phyloP scores from a whole-genome alignment of 345 rosid genomes.

The Rubroshorea leprosula region DNA sequence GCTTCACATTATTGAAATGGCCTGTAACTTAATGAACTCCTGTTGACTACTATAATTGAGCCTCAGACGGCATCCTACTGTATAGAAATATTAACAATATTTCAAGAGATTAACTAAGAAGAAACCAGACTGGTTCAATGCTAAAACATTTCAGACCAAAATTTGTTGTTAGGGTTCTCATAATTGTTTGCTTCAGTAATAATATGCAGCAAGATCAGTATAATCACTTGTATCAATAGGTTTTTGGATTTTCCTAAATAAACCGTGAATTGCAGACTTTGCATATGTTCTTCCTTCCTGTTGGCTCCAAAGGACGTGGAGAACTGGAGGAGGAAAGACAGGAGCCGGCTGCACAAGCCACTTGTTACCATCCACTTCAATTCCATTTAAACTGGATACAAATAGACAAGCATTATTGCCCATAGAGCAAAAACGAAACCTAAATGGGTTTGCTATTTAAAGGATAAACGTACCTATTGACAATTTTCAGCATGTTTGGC shows the following conservation, averaged over 20 bases:
- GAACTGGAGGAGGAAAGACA: constrained; percentile 27
- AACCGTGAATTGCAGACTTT: constrained; percentile 9
- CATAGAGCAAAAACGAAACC: not conserved
- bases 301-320: constrained; percentile 30
- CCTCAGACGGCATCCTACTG: too few relatives aligned
- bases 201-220: constrained; percentile 3
- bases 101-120: too few relatives aligned
- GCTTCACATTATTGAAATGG: too few relatives aligned
- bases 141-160: not conserved
- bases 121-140: not conserved
- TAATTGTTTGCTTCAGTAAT: constrained; percentile 1
- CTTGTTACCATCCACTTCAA: constrained; percentile 18
- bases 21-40: too few relatives aligned
- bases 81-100: too few relatives aligned
- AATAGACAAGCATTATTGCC: not conserved
- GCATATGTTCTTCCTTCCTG: constrained; percentile 30
- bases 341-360: constrained; percentile 30
- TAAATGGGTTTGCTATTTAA: not conserved
- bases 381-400: constrained; percentile 32
- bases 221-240: constrained; percentile 11
- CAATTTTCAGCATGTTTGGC: constrained; percentile 41
- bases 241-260: constrained; percentile 17
- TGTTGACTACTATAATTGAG: too few relatives aligned
- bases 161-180: not conserved
- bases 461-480: constrained; percentile 29